Conservation (phyloP, 2,329 filamentous ascomycete genomes). For the Trichophaea hybrida region DNA sequence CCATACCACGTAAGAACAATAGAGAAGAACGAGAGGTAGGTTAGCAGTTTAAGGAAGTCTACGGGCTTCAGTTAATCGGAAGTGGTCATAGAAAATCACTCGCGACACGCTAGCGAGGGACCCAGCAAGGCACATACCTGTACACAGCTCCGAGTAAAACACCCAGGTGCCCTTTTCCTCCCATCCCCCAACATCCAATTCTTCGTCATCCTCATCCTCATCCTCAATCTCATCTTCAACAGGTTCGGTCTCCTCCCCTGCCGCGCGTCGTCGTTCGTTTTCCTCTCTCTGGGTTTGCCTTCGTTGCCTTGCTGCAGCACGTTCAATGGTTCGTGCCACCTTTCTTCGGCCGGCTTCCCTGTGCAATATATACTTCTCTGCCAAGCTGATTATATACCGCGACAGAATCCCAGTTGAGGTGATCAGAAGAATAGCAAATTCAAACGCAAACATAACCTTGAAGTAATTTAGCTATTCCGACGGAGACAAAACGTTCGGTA, state of each 20-base stretch:
- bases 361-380: constrained; percentile 59
- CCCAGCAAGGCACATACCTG: constrained; percentile 42
- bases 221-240: constrained; percentile 69
- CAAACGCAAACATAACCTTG: constrained; percentile 91
- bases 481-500: background rate
- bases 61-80: constrained; percentile 10
- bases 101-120: background rate
- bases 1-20: constrained; percentile 91
- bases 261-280: constrained; percentile 35
- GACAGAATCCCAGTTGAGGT: constrained; percentile 64
- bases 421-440: constrained; percentile 77
- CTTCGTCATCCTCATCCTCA: constrained; percentile 35
- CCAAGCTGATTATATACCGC: constrained; percentile 63
- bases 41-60: constrained; percentile 82
- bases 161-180: constrained; percentile 89
- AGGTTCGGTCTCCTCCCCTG: constrained; percentile 35
- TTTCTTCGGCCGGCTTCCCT: constrained; percentile 35
- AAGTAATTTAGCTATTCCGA: background rate
- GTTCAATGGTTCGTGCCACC: constrained; percentile 25
- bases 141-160: constrained; percentile 70
- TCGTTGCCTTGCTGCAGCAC: constrained; percentile 30
- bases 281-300: constrained; percentile 38
- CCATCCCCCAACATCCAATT: constrained; percentile 92
- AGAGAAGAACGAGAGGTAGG: constrained; percentile 84
- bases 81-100: background rate